phyloP scores from a whole-genome alignment of 1,139 yeast species.

The Spathaspora sp. region DNA sequence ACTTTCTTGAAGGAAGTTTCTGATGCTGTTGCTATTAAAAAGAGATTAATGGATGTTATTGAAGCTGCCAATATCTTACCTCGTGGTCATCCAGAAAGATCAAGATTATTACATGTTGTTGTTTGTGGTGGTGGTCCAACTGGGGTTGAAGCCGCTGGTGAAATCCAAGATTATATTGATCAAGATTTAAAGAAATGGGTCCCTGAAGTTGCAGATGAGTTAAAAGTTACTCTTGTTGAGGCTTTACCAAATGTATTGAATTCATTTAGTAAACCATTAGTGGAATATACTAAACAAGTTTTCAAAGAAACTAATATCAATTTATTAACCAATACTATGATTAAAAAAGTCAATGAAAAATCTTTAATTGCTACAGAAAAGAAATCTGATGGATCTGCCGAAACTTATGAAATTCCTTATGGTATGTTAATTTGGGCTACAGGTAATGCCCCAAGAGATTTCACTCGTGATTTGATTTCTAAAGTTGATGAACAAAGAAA shows the following conservation, averaged over 20 bases:
- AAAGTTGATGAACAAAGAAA: conserved; percentile 79
- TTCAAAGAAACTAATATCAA: conserved; percentile 78
- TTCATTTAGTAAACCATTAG: conserved; percentile 81
- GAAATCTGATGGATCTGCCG: conserved; percentile 37
- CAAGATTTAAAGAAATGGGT: conserved; percentile 88
- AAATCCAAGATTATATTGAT: conserved; percentile 88
- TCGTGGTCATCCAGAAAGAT: conserved; percentile 72
- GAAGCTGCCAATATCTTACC: conserved; percentile 82
- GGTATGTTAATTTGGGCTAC: conserved; percentile 97
- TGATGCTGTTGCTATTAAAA: conserved; percentile 77
- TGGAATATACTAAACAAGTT: conserved; percentile 80
- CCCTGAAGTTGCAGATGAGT: conserved; percentile 80
- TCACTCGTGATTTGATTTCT: conserved; percentile 64
- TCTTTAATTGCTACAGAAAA: conserved; percentile 71
- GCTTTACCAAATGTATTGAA: conserved; percentile 89
- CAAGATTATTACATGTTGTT: conserved; percentile 76
- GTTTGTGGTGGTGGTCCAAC: conserved; percentile 98
- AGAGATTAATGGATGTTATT: conserved; percentile 73
- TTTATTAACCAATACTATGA: conserved; percentile 81
- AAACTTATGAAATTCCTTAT: conserved; percentile 66
- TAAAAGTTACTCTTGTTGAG: conserved; percentile 82
- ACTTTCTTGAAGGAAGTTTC: conserved; percentile 83
- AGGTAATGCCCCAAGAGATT: conserved; percentile 87
- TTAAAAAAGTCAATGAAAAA: conserved; percentile 74
- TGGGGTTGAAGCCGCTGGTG: conserved; percentile 96